These are phyloP conservation scores for Umbelopsis ramanniana DNA, from an alignment of 192 early-diverging fungal genomes.

Conservation along the genomic window DNA sequence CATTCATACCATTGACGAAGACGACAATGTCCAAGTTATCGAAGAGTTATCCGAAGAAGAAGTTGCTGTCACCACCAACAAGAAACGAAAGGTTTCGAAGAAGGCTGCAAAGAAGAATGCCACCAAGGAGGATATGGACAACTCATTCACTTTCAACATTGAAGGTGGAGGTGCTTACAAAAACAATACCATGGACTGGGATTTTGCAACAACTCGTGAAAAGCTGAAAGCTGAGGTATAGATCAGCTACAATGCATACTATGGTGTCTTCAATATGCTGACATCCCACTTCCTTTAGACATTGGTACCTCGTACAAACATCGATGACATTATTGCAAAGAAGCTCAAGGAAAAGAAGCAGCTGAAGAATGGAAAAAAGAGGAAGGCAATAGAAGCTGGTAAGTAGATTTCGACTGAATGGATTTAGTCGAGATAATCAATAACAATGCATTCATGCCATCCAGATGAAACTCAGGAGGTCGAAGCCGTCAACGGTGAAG, in stretches of 20 bases:
- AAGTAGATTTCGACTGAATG: constrained; percentile 34
- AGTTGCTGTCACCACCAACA: constrained; percentile 32
- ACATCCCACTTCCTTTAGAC: background rate
- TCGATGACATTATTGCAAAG: constrained; percentile 51
- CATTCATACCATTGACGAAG: constrained; percentile 17
- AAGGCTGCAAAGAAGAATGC: constrained; percentile 42
- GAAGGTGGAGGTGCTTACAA: constrained; percentile 61
- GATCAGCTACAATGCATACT: background rate
- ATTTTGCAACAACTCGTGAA: constrained; percentile 80
- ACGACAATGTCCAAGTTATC: constrained; percentile 15
- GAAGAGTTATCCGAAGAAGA: constrained; percentile 34
- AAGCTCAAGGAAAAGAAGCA: constrained; percentile 34
- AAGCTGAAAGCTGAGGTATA: constrained; percentile 66
- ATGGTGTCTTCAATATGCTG: background rate
- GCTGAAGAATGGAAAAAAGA: constrained; percentile 35
- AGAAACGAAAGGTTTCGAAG: constrained; percentile 38
- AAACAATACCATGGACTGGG: constrained; percentile 54
- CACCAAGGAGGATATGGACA: constrained; percentile 60
- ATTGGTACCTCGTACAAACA: constrained; percentile 24
- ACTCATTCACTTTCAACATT: constrained; percentile 78
- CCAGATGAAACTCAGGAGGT: constrained; percentile 32
- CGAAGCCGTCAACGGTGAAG: constrained; percentile 37
- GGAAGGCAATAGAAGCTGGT: constrained; percentile 30
- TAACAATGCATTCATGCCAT: background rate
- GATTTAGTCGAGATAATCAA: constrained; percentile 10